Percentiles rank a stretch among this genome's conserved stretches.
These are phyloP conservation scores for Suillus sp. DNA, from an alignment of 768 basidiomycete species.

Conservation along the genomic window DNA sequence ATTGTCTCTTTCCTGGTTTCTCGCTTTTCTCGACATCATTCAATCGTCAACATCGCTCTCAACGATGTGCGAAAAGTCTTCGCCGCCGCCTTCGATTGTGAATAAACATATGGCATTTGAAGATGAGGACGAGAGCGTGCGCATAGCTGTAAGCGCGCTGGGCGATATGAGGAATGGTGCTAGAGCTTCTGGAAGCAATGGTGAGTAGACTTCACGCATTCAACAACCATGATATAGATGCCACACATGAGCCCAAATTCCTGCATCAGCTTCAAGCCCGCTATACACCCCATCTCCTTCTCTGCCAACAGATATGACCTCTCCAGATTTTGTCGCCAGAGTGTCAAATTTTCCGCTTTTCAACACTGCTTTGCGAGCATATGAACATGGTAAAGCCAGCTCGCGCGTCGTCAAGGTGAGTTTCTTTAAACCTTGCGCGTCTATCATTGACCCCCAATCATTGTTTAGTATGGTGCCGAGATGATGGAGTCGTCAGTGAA, in stretches of 20 bases:
- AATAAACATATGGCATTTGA: slow-evolving; percentile 34
- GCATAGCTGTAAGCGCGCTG: slow-evolving; percentile 76
- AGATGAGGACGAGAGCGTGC: slow-evolving; percentile 72
- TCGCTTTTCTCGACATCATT: slow-evolving; percentile 9
- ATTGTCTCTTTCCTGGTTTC: background rate
- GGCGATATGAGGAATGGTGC: slow-evolving; percentile 72
- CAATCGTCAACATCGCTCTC: slow-evolving; percentile 3
- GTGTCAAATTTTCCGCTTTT: slow-evolving; percentile 74
- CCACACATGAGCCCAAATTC: slow-evolving; percentile 5
- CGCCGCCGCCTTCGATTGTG: slow-evolving; percentile 18
- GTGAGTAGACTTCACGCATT: slow-evolving; percentile 18
- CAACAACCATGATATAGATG: background rate
- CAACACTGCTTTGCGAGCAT: slow-evolving; percentile 68
- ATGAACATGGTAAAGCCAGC: slow-evolving; percentile 82
- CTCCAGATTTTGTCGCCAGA: slow-evolving; percentile 48
- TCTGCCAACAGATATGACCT: slow-evolving; percentile 15
- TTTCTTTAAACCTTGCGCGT: slow-evolving; percentile 12
- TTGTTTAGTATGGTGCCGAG: slow-evolving; percentile 74
- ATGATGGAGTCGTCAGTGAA: slow-evolving; percentile 86
- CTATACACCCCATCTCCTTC: slow-evolving; percentile 20
- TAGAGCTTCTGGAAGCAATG: slow-evolving; percentile 13
- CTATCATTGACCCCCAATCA: slow-evolving; percentile 16
- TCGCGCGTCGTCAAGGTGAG: slow-evolving; percentile 84
- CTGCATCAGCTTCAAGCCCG: slow-evolving; percentile 16
- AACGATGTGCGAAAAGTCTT: slow-evolving; percentile 21